These are phyloP conservation scores for Aureobasidium melanogenum DNA, from an alignment of 2,329 filamentous ascomycete genomes.

Conservation along the genomic window DNA sequence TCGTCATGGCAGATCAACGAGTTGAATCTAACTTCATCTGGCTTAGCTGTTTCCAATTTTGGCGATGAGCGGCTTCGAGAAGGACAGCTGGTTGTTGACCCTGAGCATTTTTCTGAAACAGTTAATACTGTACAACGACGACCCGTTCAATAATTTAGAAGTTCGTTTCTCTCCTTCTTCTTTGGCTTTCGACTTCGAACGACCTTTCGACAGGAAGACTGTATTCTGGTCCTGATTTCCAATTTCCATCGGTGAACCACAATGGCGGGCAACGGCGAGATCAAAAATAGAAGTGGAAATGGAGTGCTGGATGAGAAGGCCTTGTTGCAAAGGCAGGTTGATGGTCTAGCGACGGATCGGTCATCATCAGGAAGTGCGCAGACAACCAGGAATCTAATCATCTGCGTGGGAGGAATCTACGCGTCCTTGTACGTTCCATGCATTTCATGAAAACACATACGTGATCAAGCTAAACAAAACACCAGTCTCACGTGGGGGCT, in stretches of 20 bases:
- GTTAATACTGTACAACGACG: background rate
- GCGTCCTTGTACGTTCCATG: conserved; percentile 67
- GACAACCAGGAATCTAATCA: conserved; percentile 55
- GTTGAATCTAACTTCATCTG: background rate
- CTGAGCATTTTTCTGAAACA: conserved; percentile 8
- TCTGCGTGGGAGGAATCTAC: conserved; percentile 93
- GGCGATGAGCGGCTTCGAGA: background rate
- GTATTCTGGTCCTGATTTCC: background rate
- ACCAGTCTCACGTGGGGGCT: conserved; percentile 81
- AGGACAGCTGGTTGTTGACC: conserved; percentile 12
- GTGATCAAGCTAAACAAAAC: background rate
- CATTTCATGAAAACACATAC: background rate
- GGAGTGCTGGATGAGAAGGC: background rate
- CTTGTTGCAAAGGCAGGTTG: conserved; percentile 14
- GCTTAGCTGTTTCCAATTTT: background rate
- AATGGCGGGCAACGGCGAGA: conserved; percentile 8
- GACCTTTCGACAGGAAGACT: background rate
- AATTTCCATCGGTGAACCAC: background rate
- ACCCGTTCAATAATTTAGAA: background rate
- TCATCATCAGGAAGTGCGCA: conserved; percentile 15
- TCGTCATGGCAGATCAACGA: background rate
- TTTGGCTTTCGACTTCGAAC: background rate
- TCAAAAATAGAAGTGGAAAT: conserved; percentile 11
- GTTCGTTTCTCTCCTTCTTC: background rate
- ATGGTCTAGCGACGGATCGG: conserved; percentile 9